Conservation (phyloP, 148 eudicot species). For the Bassia scoparia region DNA sequence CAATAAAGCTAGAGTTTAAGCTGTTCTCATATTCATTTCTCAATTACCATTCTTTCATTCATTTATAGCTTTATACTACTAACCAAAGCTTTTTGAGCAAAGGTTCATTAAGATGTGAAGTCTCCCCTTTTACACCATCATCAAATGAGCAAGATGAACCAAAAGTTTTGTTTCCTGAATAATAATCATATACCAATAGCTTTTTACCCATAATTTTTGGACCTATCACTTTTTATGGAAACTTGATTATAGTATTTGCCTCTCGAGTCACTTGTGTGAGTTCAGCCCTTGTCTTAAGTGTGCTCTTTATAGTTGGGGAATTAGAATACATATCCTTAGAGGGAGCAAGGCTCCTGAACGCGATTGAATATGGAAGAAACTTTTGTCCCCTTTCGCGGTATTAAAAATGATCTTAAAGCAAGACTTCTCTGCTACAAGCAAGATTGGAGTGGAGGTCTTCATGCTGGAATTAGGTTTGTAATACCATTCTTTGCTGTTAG, state of each 20-base stretch:
- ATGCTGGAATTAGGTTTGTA: slow-evolving; percentile 84
- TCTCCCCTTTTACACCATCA: slow-evolving; percentile 18
- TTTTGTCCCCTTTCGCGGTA: slow-evolving; percentile 90
- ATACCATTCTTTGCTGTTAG: not conserved
- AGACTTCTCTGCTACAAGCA: slow-evolving; percentile 88
- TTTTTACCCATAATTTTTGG: slow-evolving; percentile 30
- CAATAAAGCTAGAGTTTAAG: slow-evolving; percentile 20
- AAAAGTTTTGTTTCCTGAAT: slow-evolving; percentile 21
- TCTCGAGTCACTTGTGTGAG: slow-evolving; percentile 60
- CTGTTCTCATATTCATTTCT: slow-evolving; percentile 32
- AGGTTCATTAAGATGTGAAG: slow-evolving; percentile 42
- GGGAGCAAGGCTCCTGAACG: slow-evolving; percentile 15
- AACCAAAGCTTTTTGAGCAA: slow-evolving; percentile 19
- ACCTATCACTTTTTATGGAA: slow-evolving; percentile 28
- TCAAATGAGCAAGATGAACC: slow-evolving; percentile 34
- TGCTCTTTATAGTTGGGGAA: slow-evolving; percentile 6
- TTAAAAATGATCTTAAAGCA: slow-evolving; percentile 84
- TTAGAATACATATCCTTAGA: slow-evolving; percentile 26
- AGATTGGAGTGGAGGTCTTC: slow-evolving; percentile 93
- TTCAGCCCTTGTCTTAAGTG: slow-evolving; percentile 23
- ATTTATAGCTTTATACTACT: slow-evolving; percentile 25
- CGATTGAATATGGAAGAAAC: slow-evolving; percentile 78
- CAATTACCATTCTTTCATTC: slow-evolving; percentile 57
- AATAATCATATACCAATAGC: slow-evolving; percentile 18
- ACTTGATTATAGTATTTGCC: slow-evolving; percentile 41